A percentile compares a stretch with the other conserved stretches of the same genome.
Evolutionary conservation across 768 basidiomycete species (phyloP).

Genomic region (Naematelia encephala): DNA sequence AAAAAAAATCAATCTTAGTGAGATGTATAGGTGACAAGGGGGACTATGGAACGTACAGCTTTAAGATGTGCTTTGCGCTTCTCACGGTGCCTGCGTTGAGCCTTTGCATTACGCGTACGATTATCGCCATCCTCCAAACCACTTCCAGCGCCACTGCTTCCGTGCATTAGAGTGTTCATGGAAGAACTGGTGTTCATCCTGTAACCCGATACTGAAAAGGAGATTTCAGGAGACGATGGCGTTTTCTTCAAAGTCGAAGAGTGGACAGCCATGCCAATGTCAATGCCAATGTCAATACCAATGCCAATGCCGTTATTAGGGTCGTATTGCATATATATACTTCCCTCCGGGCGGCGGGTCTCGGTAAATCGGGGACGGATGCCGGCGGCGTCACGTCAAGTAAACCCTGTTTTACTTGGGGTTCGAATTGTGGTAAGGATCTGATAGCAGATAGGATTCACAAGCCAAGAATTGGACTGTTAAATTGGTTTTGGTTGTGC

Average conservation of each 20-base stretch:
- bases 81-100: constrained; percentile 48
- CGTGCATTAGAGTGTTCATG: not conserved
- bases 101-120: constrained; percentile 46
- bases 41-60: constrained; percentile 39
- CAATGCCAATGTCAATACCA: not conserved
- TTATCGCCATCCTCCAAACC: constrained; percentile 39
- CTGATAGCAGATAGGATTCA: too few relatives aligned
- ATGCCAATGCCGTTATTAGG: not conserved
- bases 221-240: not conserved
- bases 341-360: too few relatives aligned
- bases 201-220: not conserved
- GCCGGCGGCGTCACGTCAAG: too few relatives aligned
- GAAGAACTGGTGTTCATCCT: not conserved
- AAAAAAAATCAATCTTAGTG: not conserved
- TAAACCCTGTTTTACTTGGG: too few relatives aligned
- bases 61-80: constrained; percentile 48
- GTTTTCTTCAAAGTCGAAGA: not conserved
- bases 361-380: too few relatives aligned
- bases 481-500: not conserved
- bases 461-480: too few relatives aligned
- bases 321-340: too few relatives aligned
- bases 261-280: not conserved
- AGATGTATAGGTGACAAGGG: not conserved
- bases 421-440: too few relatives aligned
- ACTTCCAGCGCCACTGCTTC: not conserved